These are phyloP conservation scores for Lactuca saligna DNA, from an alignment of 129 eudicot species.

Conservation along the genomic window DNA sequence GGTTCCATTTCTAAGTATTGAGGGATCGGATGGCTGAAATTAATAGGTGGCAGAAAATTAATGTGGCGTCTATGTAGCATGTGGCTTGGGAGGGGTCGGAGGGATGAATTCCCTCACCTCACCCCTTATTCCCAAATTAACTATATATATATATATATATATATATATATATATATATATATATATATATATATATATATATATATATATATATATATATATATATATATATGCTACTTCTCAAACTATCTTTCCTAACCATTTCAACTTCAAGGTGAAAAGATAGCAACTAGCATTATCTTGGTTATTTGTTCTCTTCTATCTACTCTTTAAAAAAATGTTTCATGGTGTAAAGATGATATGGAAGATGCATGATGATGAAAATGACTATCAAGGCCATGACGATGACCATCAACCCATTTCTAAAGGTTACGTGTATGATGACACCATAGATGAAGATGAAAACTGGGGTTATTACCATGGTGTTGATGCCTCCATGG, in stretches of 20 bases:
- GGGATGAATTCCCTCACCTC: not conserved
- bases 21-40: too few species aligned
- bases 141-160: not conserved
- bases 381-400: conserved; percentile 17
- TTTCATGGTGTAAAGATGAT: conserved; percentile 12
- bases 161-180: too few species aligned
- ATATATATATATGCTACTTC: not conserved
- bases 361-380: conserved; percentile 28
- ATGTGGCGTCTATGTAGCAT: too few species aligned
- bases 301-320: not conserved
- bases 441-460: conserved; percentile 4
- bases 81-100: too few species aligned
- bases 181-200: too few species aligned
- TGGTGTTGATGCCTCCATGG: conserved; percentile 14
- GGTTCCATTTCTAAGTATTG: too few species aligned
- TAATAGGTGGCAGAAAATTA: too few species aligned
- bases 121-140: not conserved
- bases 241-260: not conserved
- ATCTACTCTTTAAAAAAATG: conserved; percentile 16
- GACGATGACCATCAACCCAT: conserved; percentile 3
- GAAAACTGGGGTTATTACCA: conserved; percentile 1
- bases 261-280: not conserved
- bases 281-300: not conserved
- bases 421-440: not conserved
- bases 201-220: too few species aligned